These are phyloP conservation scores for Monosporascus sp. DNA, from an alignment of 2,329 filamentous ascomycete genomes.

Conservation along the genomic window DNA sequence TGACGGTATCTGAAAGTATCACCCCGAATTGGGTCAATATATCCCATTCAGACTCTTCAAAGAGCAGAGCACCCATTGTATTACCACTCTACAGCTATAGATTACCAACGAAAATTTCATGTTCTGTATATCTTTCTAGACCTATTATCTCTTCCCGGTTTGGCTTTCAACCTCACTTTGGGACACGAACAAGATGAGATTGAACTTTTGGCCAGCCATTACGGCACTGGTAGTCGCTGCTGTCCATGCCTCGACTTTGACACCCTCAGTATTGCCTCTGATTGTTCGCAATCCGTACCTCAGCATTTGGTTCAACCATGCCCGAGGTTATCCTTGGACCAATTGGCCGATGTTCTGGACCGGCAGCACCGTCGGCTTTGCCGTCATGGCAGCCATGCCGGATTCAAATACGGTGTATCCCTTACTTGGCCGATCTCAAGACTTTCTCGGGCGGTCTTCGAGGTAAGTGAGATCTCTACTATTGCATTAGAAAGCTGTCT, in stretches of 20 bases:
- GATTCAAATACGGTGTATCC: conserved; percentile 40
- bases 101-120: background rate
- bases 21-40: background rate
- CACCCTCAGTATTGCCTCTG: conserved; percentile 51
- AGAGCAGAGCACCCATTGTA: background rate
- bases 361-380: conserved; percentile 46
- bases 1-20: background rate
- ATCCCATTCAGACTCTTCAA: background rate
- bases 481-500: background rate
- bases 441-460: conserved; percentile 33
- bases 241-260: conserved; percentile 45
- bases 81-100: background rate
- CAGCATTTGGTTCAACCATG: conserved; percentile 58
- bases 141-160: background rate
- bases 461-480: conserved; percentile 11
- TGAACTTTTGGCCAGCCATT: conserved; percentile 21
- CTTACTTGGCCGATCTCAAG: conserved; percentile 45
- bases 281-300: conserved; percentile 56
- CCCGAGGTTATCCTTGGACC: conserved; percentile 70
- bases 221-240: conserved; percentile 28
- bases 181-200: conserved; percentile 17
- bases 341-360: conserved; percentile 86
- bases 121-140: background rate
- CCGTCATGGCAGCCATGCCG: conserved; percentile 42
- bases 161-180: background rate